Base-by-base conservation (phyloP, 768 basidiomycete genomes). In the Boletus coccyginus region DNA sequence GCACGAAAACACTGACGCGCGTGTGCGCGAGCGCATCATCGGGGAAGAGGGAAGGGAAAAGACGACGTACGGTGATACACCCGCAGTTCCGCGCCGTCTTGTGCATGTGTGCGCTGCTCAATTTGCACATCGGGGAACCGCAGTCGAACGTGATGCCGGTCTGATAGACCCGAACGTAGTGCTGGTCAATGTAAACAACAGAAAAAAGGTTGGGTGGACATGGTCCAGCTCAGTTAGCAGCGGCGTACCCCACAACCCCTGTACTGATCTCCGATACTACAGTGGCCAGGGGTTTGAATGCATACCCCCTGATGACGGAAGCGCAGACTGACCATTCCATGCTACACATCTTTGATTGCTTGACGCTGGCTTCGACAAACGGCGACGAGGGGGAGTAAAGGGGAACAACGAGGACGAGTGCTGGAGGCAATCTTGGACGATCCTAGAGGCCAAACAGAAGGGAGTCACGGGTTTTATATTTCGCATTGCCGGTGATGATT, bases 151-250 rank as follows among this genome's bases (percentile, higher is more conserved):
- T 79, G 53, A 77, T 72, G 35, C 88, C 87, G 0, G 85, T 82
- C 61, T 86, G 84, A 62, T 88, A 89, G 29, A 76, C 63, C 38
- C 76, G 75, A 46, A 87, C 77, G 68, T 85, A 88, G 70, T 87
- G 85, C 87, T 88, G 62, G 44, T 46, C 35, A 14, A 40, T 31
- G 17, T 5, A 21, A 40, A 46, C 38, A 52, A 44, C 35, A 41
- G 12, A 42, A 19, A 12, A 7, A n/a, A 31, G 41, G 13, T 49
- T 54, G 50, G 56, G 55, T 44, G 42, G 46, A 53, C 53, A 52
- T 35, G 32, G 19, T 31, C n/a, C 19, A n/a, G 39, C 31, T 38
- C 21, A 5, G 46, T 21, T 4, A 43, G 36, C 9, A 41, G 50
- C 16, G n/a, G 62, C 72, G 10, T 60, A 77, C 76, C 59, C 72